Evolutionary conservation across 2,329 filamentous ascomycete species (phyloP), one percentile per base, ranked within the genome.

Genomic region (Colletotrichum cordylinicola): DNA sequence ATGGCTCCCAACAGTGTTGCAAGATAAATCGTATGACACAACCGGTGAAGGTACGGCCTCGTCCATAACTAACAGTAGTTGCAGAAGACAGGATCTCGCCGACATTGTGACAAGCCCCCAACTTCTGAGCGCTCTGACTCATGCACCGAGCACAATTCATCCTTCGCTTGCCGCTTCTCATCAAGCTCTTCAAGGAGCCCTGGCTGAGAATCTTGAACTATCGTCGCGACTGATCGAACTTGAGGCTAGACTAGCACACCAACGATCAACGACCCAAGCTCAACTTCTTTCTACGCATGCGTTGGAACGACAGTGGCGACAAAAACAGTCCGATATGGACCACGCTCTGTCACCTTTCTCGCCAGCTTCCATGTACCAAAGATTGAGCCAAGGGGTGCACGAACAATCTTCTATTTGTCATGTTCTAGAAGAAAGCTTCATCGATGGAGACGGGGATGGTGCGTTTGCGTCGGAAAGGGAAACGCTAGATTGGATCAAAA

Each of bases 361-460:
- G 31, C 96, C 96, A 0, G 94, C 95, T 58, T 94, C 94, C 58
- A 87, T 98, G 80, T 98, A 98, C 82, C 94, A 96, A 84, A 90
- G 94, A 67, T 88, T 98, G 13, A 92, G 89, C 61, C 93, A 94
- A 74, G 93, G 92, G 12, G 92, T 98, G 18, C 91, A 91, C 68
- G 96, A 98, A 87, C 96, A 98, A 85, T 95, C 96, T 77, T 87
- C 87, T 75, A 89, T 98, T 18, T 96, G 96, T 79, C 89, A 90
- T 74, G 96, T 95, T 2, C 89, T 98, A 72, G 96, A 98, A 85
- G 96, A 98, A 86, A 98, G 96, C 80, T 98, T 98, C 82, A 86
- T 98, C 2, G 95, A 98, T 56, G 85, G 87, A 60, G 87, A 85
- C 81, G 82, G 78, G 4, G 84, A 80, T 12, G 83, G 81, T 13